These are phyloP conservation scores for Aethionema arabicum DNA, from an alignment of 345 rosid species.

Conservation along the genomic window DNA sequence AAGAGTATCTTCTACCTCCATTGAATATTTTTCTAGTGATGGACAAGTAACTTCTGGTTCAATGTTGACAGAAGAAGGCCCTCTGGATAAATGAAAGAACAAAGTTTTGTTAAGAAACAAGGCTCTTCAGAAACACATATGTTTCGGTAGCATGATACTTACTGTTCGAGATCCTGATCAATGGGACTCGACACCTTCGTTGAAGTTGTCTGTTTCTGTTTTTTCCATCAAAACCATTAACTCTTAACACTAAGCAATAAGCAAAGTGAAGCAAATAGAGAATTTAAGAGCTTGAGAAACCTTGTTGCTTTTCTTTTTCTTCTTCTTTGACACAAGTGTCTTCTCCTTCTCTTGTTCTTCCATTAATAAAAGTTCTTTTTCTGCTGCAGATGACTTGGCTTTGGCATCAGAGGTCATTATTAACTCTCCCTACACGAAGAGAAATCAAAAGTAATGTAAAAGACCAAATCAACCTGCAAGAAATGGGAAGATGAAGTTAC, in stretches of 20 bases:
- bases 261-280: constrained; percentile 1
- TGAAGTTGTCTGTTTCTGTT: constrained; percentile 11
- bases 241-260: background rate
- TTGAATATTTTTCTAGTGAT: background rate
- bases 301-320: constrained; percentile 24
- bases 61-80: background rate
- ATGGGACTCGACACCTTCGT: background rate
- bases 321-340: constrained; percentile 3
- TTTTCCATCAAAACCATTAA: constrained; percentile 1
- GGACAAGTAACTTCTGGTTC: background rate
- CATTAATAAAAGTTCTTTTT: background rate
- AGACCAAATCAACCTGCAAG: background rate
- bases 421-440: background rate
- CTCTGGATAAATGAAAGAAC: constrained; percentile 8
- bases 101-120: background rate
- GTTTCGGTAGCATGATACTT: background rate
- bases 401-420: background rate
- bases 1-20: background rate
- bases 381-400: constrained; percentile 13
- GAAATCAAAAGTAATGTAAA: background rate
- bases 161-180: constrained; percentile 7
- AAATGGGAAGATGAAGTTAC: background rate
- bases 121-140: background rate
- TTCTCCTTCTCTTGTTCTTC: background rate
- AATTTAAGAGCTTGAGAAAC: constrained; percentile 2